Evolutionary conservation across 106 monocot genomes (phyloP).

Genomic region (Narthecium ossifragum): DNA sequence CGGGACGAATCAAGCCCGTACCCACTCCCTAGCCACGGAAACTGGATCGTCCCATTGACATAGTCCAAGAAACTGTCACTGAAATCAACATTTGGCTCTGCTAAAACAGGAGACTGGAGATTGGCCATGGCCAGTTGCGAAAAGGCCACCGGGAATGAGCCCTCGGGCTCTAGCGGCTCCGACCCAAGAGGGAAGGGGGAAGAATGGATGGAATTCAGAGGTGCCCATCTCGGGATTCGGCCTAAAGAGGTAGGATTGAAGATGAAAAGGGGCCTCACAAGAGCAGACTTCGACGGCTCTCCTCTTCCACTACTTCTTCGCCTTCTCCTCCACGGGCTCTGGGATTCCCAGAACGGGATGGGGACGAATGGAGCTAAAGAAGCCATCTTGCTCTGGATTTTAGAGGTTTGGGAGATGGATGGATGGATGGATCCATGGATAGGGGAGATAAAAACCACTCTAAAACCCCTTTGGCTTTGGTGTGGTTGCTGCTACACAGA

Average conservation of each 20-base stretch:
- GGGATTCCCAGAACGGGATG: conserved; percentile 13
- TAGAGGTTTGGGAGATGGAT: neutral
- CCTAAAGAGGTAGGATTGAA: conserved; percentile 1
- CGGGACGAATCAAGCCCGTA: conserved; percentile 7
- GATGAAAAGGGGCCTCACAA: neutral
- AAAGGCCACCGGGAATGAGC: conserved; percentile 25
- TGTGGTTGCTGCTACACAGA: too few species aligned
- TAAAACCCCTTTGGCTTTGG: neutral
- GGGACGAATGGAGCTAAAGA: conserved; percentile 27
- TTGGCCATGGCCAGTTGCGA: conserved; percentile 27
- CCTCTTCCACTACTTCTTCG: neutral
- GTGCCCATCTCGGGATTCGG: conserved; percentile 14
- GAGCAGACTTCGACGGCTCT: neutral
- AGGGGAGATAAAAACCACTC: neutral
- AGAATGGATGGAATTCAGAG: conserved; percentile 24
- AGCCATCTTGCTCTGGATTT: conserved; percentile 23
- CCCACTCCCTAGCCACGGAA: conserved; percentile 6
- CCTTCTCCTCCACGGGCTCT: conserved; percentile 9
- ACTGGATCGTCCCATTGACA: neutral
- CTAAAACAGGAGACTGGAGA: conserved; percentile 31
- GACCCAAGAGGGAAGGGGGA: conserved; percentile 37
- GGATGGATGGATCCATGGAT: too few species aligned
- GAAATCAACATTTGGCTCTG: conserved; percentile 10
- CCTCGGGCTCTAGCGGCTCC: conserved; percentile 29
- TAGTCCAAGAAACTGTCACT: too few species aligned